phyloP scores from a whole-genome alignment of 495 filamentous ascomycete genomes.

The Friedmanniomyces simplex region DNA sequence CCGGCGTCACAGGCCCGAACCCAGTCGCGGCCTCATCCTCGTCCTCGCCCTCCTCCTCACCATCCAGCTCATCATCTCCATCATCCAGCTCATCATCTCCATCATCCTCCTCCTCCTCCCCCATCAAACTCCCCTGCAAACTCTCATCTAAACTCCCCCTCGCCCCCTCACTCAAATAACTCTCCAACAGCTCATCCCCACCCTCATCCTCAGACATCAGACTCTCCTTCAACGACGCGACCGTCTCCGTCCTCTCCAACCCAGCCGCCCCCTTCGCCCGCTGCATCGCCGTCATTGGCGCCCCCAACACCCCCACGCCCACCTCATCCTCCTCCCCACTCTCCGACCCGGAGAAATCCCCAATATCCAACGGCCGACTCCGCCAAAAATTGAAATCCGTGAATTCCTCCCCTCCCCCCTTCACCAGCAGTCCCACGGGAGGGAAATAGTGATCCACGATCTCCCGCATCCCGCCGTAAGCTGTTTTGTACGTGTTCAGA shows the following conservation, averaged over 20 bases:
- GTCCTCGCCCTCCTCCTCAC: constrained; percentile 1
- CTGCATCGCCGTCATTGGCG: no score
- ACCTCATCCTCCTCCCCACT: constrained; percentile 32
- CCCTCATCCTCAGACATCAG: constrained; percentile 26
- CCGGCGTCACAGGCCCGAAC: not conserved
- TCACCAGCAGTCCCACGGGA: constrained; percentile 30
- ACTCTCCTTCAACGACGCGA: constrained; percentile 34
- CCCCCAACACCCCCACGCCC: constrained; percentile 25
- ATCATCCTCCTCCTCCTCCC: constrained; percentile 8
- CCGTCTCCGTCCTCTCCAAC: constrained; percentile 33
- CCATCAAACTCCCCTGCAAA: not conserved
- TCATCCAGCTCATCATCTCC: no score
- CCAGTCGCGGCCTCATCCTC: constrained; percentile 1
- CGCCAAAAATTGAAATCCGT: constrained; percentile 39
- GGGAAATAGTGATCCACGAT: constrained; percentile 97
- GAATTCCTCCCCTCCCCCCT: constrained; percentile 32
- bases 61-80: constrained; percentile 1
- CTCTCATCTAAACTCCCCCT: constrained; percentile 7
- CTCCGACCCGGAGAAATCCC: constrained; percentile 28
- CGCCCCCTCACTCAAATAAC: constrained; percentile 4
- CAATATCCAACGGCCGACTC: constrained; percentile 27
- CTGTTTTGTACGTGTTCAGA: constrained; percentile 90
- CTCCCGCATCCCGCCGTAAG: constrained; percentile 92
- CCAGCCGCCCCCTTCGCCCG: constrained; percentile 32
- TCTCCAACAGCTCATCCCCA: constrained; percentile 14